These are phyloP conservation scores for Trametes gibbosa DNA, from an alignment of 768 basidiomycete species.

Conservation along the genomic window DNA sequence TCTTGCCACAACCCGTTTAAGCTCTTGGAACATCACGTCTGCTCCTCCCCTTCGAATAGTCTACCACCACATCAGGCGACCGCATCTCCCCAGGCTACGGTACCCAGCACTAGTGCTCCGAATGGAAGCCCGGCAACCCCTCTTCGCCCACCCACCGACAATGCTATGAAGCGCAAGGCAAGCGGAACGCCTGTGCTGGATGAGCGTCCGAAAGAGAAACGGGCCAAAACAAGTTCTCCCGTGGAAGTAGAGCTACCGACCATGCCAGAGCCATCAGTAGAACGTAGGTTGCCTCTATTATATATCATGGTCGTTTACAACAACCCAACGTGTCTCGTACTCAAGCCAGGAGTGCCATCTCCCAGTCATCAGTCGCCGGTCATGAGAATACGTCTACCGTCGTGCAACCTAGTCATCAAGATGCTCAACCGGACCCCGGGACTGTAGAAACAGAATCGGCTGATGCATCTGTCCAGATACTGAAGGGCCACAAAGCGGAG, in stretches of 20 bases:
- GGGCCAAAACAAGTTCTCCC: slow-evolving; percentile 41
- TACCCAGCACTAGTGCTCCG: neutral
- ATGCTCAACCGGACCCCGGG: neutral
- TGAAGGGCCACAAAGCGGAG: slow-evolving; percentile 44
- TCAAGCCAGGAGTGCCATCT: slow-evolving; percentile 3
- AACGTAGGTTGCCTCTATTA: slow-evolving; percentile 13
- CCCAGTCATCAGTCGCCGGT: slow-evolving; percentile 27
- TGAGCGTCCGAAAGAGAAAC: slow-evolving; percentile 57
- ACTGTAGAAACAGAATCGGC: neutral
- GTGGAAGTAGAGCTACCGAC: slow-evolving; percentile 2
- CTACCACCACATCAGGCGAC: neutral
- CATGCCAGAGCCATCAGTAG: slow-evolving; percentile 1
- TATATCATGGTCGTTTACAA: neutral
- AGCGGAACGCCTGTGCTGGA: slow-evolving; percentile 16
- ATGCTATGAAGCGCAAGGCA: slow-evolving; percentile 25
- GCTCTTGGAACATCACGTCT: slow-evolving; percentile 71
- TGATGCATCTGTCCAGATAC: slow-evolving; percentile 4
- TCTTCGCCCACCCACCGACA: neutral
- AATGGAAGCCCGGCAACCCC: neutral
- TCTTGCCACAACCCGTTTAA: slow-evolving; percentile 73
- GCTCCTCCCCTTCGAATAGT: slow-evolving; percentile 38
- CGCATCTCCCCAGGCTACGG: neutral
- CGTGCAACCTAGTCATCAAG: too few species aligned
- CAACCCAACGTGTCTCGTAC: neutral
- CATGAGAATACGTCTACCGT: neutral